phyloP scores from a whole-genome alignment of 345 rosid species.

The Citrus mangshanensis region DNA sequence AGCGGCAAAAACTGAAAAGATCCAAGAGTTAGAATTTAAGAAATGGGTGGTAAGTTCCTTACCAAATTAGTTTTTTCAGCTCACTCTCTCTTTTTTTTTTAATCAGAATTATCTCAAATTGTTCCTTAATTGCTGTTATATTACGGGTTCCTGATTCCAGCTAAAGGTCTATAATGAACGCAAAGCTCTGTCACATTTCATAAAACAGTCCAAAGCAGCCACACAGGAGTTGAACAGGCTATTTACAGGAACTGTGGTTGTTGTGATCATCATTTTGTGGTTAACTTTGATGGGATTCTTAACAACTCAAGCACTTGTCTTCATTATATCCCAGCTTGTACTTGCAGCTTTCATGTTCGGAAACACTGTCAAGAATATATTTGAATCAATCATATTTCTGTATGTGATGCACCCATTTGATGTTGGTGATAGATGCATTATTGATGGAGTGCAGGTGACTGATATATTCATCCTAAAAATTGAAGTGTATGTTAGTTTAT shows the following conservation, averaged over 20 bases:
- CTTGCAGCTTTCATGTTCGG: conserved; percentile 52
- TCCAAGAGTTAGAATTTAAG: conserved; percentile 52
- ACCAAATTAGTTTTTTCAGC: too few relatives aligned
- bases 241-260: conserved; percentile 29
- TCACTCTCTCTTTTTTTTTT: too few relatives aligned
- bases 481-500: not conserved
- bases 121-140: too few relatives aligned
- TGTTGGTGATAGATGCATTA: conserved; percentile 74
- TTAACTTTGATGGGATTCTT: conserved; percentile 53
- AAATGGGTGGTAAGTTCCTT: conserved; percentile 56
- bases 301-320: conserved; percentile 45
- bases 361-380: conserved; percentile 51
- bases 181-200: conserved; percentile 49
- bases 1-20: conserved; percentile 47
- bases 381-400: conserved; percentile 72
- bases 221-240: conserved; percentile 62
- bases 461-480: not conserved
- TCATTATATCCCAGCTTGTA: conserved; percentile 56
- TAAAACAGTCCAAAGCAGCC: conserved; percentile 62
- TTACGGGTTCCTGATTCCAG: conserved; percentile 23
- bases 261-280: conserved; percentile 45
- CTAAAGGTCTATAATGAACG: conserved; percentile 56
- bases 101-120: too few relatives aligned
- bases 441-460: conserved; percentile 71
- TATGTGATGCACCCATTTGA: conserved; percentile 81